Evolutionary conservation across 306 rosid genomes (phyloP).

Genomic region (Arachis stenosperma): DNA sequence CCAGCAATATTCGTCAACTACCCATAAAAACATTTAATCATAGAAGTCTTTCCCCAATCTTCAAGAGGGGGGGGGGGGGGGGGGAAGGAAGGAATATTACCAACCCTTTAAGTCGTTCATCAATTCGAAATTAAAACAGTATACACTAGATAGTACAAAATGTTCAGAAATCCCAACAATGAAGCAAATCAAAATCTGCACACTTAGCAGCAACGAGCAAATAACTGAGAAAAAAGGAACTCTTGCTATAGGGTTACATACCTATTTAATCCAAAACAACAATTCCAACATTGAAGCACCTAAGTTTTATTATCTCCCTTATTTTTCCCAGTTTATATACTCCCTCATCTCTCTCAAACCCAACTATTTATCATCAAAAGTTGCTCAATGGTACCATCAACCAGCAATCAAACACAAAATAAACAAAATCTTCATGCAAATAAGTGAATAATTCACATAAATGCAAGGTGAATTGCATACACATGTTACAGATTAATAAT

Average conservation of each 20-base stretch:
- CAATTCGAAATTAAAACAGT: neutral
- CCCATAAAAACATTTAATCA: constrained; percentile 4
- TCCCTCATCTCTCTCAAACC: neutral
- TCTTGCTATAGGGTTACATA: neutral
- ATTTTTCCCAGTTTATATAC: constrained; percentile 4
- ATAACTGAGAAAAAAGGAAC: neutral
- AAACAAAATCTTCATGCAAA: neutral
- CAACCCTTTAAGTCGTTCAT: constrained; percentile 15
- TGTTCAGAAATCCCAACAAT: constrained; percentile 10
- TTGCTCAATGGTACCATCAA: neutral
- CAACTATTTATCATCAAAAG: neutral
- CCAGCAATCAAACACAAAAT: constrained; percentile 1
- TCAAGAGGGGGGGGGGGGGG: too few relatives aligned
- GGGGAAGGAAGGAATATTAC: neutral
- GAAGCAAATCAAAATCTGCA: constrained; percentile 18
- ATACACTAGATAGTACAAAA: neutral
- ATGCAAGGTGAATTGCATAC: too few relatives aligned
- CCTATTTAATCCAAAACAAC: constrained; percentile 26
- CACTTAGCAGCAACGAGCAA: constrained; percentile 16
- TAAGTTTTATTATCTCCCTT: neutral
- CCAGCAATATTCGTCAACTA: neutral
- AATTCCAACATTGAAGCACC: constrained; percentile 21
- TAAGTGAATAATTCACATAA: too few relatives aligned
- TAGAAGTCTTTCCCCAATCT: constrained; percentile 10
- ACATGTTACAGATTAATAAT: too few relatives aligned